phyloP scores from a whole-genome alignment of 78 protist species.

The Monocercomonoides exilis region DNA sequence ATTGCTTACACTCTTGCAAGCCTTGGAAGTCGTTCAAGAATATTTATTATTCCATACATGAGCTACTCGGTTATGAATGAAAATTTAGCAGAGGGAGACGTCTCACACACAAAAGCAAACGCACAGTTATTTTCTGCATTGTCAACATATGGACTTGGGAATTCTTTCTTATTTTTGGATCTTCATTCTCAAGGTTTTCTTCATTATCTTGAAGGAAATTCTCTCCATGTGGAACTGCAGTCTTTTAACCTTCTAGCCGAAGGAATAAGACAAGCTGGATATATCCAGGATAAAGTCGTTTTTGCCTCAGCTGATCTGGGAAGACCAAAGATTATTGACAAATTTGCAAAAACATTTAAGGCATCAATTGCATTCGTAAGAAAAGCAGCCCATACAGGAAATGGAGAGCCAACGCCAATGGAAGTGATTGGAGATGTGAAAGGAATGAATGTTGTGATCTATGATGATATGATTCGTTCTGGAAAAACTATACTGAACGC shows the following conservation, averaged over 20 bases:
- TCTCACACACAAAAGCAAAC: not conserved
- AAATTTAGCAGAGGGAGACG: not conserved
- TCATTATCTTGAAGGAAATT: conserved; percentile 1
- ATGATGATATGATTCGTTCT: conserved; percentile 37
- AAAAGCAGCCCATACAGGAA: too few species aligned
- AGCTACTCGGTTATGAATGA: conserved; percentile 26
- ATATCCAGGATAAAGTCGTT: not conserved
- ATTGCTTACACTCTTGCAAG: conserved; percentile 11
- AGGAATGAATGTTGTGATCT: conserved; percentile 22
- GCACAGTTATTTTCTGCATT: not conserved
- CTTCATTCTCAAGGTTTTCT: conserved; percentile 15
- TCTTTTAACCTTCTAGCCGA: not conserved
- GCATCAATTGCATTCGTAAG: conserved; percentile 10
- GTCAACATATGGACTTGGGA: conserved; percentile 17
- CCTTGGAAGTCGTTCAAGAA: conserved; percentile 3
- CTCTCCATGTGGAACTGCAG: conserved; percentile 10
- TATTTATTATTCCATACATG: conserved; percentile 27
- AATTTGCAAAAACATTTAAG: not conserved
- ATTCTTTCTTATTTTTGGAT: conserved; percentile 28
- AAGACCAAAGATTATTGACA: conserved; percentile 1
- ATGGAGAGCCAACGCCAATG: not conserved
- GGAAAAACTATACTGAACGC: conserved; percentile 23
- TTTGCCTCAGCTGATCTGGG: conserved; percentile 35
- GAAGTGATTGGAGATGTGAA: conserved; percentile 32
- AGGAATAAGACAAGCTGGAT: not conserved